A percentile compares a stretch with the other conserved stretches of the same genome.
Evolutionary conservation across 1,284 basidiomycete genomes (phyloP).

Genomic region (Tylopilus sp.): DNA sequence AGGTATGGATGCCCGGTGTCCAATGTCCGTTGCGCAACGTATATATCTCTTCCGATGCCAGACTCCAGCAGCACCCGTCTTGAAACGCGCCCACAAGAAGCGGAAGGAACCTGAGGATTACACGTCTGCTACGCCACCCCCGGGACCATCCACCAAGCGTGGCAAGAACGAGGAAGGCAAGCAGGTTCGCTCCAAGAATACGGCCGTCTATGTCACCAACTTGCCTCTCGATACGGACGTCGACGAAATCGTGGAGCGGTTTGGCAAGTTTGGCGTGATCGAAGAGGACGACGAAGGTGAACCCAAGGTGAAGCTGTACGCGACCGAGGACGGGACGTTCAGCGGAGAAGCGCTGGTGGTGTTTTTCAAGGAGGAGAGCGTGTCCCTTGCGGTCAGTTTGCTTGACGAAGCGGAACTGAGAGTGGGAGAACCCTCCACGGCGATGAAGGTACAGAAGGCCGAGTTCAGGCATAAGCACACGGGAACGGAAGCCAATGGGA

Average conservation of each 20-base stretch:
- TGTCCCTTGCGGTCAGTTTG: constrained; percentile 79
- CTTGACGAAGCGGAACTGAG: constrained; percentile 92
- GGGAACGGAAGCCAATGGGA: constrained; percentile 28
- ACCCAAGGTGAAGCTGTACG: constrained; percentile 92
- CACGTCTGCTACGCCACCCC: constrained; percentile 52
- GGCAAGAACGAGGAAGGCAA: constrained; percentile 53
- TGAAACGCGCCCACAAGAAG: constrained; percentile 77
- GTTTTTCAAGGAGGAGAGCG: constrained; percentile 97
- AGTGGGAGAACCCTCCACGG: constrained; percentile 68
- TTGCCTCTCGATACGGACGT: constrained; percentile 76
- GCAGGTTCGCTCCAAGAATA: constrained; percentile 73
- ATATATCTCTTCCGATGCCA: constrained; percentile 35
- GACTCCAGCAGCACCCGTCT: constrained; percentile 80
- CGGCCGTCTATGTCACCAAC: constrained; percentile 87
- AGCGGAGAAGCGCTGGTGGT: constrained; percentile 95
- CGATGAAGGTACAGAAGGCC: constrained; percentile 83
- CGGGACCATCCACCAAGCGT: constrained; percentile 60
- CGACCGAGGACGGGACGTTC: constrained; percentile 84
- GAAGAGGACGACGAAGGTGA: constrained; percentile 88
- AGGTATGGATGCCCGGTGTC: constrained; percentile 49
- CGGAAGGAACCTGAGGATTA: constrained; percentile 77
- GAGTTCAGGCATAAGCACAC: constrained; percentile 73
- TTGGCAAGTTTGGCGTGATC: constrained; percentile 88
- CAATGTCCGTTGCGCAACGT: constrained; percentile 21
- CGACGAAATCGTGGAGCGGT: constrained; percentile 77